Percentiles rank a stretch among this genome's conserved stretches.
phyloP scores from a whole-genome alignment of 164 flowering plant species.

The Buxus sempervirens region DNA sequence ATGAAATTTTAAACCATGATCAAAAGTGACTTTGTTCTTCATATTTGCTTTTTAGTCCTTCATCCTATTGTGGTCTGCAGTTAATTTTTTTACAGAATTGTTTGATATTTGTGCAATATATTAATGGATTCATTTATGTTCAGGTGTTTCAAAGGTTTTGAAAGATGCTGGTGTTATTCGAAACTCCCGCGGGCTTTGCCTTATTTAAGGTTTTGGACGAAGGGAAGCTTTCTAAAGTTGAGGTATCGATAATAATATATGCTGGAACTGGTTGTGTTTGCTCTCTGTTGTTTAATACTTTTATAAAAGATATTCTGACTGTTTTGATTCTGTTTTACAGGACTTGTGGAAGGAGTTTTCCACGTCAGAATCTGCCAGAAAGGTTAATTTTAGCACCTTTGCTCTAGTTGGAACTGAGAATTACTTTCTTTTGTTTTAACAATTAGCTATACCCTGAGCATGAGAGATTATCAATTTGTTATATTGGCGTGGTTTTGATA shows the following conservation, averaged over 20 bases:
- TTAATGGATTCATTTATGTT: background rate
- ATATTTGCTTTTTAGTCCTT: too few species aligned
- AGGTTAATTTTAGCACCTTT: conserved; percentile 24
- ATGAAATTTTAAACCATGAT: too few species aligned
- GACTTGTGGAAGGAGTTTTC: conserved; percentile 51
- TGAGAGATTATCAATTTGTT: background rate
- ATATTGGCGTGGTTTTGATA: background rate
- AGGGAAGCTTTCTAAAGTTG: conserved; percentile 80
- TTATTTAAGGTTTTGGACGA: conserved; percentile 87
- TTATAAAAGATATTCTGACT: background rate
- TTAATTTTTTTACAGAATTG: too few species aligned
- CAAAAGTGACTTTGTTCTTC: too few species aligned
- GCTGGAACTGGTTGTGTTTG: background rate
- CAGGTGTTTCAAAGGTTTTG: conserved; percentile 7
- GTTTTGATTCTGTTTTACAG: conserved; percentile 24
- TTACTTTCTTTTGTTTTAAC: background rate
- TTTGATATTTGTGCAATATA: too few species aligned
- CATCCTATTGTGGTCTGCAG: too few species aligned
- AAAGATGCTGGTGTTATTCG: conserved; percentile 75
- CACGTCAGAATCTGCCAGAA: conserved; percentile 47
- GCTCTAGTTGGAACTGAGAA: background rate
- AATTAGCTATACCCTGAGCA: background rate
- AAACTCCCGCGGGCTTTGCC: conserved; percentile 92
- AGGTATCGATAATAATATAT: conserved; percentile 25
- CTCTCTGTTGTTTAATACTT: background rate